Evolutionary conservation across 371 early-diverging fungal species (phyloP).

Genomic region (Circinella umbellata): DNA sequence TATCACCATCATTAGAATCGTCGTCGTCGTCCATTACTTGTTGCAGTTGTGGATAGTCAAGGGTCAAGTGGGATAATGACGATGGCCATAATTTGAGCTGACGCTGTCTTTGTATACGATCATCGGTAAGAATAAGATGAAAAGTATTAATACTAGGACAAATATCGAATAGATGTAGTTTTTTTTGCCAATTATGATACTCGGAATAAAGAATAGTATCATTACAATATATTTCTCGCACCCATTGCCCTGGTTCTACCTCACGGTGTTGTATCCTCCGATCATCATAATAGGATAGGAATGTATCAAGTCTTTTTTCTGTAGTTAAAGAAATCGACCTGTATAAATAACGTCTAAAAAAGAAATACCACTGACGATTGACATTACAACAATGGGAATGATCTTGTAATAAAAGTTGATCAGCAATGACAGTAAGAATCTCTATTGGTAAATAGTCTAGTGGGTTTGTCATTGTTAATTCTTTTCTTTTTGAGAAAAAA

Average conservation of each 20-base stretch:
- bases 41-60: background rate
- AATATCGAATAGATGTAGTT: background rate
- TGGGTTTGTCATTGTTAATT: background rate
- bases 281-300: background rate
- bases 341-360: conserved; percentile 2
- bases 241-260: background rate
- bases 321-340: background rate
- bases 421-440: conserved; percentile 5
- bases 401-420: background rate
- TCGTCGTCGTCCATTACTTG: background rate
- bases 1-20: background rate
- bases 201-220: background rate
- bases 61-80: background rate
- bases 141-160: background rate
- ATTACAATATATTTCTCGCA: background rate
- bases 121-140: background rate
- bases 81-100: no score
- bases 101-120: no score
- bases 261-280: background rate
- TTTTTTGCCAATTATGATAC: no score
- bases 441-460: background rate
- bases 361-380: conserved; percentile 5
- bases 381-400: background rate
- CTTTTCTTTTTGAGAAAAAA: background rate
- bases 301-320: background rate